phyloP scores from a whole-genome alignment of 139 green algal genomes.

The Chlorella ohadii region DNA sequence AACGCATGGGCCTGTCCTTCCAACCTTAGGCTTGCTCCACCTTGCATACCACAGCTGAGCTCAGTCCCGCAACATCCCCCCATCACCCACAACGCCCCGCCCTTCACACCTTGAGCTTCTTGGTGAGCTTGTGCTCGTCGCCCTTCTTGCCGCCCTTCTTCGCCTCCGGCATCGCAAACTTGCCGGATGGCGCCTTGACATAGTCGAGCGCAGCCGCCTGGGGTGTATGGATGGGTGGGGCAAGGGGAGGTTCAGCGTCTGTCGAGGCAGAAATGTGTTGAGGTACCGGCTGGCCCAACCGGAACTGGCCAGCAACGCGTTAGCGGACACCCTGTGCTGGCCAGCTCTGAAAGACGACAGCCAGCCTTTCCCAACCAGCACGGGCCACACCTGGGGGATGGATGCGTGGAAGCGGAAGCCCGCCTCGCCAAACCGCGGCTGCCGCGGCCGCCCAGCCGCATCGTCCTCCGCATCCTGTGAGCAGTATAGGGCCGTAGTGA shows the following conservation, averaged over 20 bases:
- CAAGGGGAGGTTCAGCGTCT: background rate
- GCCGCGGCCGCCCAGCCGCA: background rate
- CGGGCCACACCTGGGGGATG: slow-evolving; percentile 46
- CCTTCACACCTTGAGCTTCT: slow-evolving; percentile 53
- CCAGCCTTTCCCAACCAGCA: too few relatives aligned
- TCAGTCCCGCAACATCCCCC: too few relatives aligned
- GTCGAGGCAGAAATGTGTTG: background rate
- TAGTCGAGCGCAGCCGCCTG: slow-evolving; percentile 65
- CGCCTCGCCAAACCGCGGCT: slow-evolving; percentile 41
- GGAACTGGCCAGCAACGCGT: too few relatives aligned
- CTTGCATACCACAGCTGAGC: too few relatives aligned
- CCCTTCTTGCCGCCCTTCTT: slow-evolving; percentile 5
- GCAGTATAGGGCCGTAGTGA: too few relatives aligned
- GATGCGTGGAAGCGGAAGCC: slow-evolving; percentile 58
- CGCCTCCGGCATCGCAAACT: slow-evolving; percentile 27
- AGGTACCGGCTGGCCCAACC: too few relatives aligned
- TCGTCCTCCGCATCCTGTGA: slow-evolving; percentile 15
- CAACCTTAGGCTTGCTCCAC: too few relatives aligned
- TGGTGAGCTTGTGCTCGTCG: slow-evolving; percentile 51
- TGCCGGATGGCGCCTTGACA: slow-evolving; percentile 52
- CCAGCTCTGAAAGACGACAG: too few relatives aligned
- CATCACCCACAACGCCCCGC: too few relatives aligned
- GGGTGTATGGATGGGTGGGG: background rate
- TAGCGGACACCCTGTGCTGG: too few relatives aligned
- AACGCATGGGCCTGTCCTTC: too few relatives aligned